Conservation (phyloP, 306 rosid genomes). For the Inga oerstediana region DNA sequence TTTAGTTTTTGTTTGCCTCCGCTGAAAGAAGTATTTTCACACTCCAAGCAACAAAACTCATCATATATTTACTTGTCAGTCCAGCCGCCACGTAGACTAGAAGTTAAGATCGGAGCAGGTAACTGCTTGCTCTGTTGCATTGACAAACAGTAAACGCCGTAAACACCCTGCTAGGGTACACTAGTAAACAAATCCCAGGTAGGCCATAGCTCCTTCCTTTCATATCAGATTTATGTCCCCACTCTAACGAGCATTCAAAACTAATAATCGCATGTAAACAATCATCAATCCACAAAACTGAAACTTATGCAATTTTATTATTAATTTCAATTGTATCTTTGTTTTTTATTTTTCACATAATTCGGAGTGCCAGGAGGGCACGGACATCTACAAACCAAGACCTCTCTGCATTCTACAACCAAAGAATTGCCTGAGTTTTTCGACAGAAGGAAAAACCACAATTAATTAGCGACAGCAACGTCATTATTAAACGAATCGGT, state of each 20-base stretch:
- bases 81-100: too few relatives aligned
- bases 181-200: background rate
- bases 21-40: too few relatives aligned
- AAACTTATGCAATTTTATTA: background rate
- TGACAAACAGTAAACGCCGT: background rate
- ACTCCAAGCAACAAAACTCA: background rate
- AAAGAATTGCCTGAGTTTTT: background rate
- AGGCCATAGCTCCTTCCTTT: background rate
- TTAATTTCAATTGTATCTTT: background rate
- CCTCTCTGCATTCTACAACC: constrained; percentile 48
- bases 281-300: background rate
- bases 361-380: background rate
- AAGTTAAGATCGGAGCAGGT: background rate
- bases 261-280: background rate
- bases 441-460: constrained; percentile 1
- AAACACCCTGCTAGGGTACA: background rate
- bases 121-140: background rate
- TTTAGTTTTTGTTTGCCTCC: background rate
- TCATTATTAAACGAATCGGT: constrained; percentile 51
- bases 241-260: background rate
- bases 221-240: background rate
- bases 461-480: constrained; percentile 52
- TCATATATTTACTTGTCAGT: background rate
- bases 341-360: background rate
- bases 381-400: constrained; percentile 24